Percentiles rank a stretch among this genome's conserved stretches.
phyloP scores from a whole-genome alignment of 768 basidiomycete genomes.

The Floccularia luteovirens region DNA sequence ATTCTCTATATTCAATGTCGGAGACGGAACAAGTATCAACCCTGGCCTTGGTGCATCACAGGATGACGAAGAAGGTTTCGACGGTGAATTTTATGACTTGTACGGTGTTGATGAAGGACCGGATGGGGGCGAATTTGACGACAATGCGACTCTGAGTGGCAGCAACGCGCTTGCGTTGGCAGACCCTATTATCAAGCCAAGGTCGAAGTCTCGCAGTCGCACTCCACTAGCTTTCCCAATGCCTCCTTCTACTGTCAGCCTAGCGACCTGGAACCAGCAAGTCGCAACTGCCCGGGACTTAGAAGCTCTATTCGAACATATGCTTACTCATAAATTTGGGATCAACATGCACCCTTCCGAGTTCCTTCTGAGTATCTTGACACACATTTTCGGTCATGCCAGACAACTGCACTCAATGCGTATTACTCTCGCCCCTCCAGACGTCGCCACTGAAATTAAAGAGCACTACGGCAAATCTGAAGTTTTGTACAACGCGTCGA shows the following conservation, averaged over 20 bases:
- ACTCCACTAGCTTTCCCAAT: background rate
- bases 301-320: conserved; percentile 52
- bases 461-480: too few species aligned
- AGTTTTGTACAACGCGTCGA: too few species aligned
- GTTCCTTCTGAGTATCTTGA: conserved; percentile 38
- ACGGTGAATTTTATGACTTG: conserved; percentile 14
- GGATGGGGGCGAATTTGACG: conserved; percentile 16
- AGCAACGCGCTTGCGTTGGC: background rate
- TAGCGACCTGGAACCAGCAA: conserved; percentile 32
- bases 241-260: background rate
- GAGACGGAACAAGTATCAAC: conserved; percentile 11
- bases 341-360: conserved; percentile 42
- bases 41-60: conserved; percentile 17
- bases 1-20: conserved; percentile 18
- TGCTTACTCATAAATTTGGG: conserved; percentile 47
- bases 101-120: conserved; percentile 19
- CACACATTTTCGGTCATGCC: conserved; percentile 46
- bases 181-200: background rate
- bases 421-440: conserved; percentile 47
- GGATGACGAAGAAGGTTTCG: conserved; percentile 5
- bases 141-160: conserved; percentile 15
- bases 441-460: too few species aligned
- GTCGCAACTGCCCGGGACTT: conserved; percentile 33
- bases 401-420: conserved; percentile 41
- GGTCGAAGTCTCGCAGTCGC: background rate